Evolutionary conservation across 2,329 filamentous ascomycete genomes (phyloP), one percentile per base, ranked within the genome.

Genomic region (Rutstroemia sydowiana): DNA sequence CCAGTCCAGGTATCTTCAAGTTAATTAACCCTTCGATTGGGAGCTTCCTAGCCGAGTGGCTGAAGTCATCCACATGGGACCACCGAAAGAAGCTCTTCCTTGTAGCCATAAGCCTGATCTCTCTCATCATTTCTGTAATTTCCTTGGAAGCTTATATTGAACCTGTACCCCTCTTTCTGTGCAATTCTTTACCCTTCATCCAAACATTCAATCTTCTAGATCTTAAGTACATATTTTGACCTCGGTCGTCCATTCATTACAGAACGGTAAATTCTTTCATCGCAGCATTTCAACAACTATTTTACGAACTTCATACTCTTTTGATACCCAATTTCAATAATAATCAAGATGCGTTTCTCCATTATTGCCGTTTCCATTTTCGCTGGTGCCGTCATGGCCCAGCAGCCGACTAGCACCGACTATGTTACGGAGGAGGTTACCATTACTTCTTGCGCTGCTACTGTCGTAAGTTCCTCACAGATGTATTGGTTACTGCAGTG

Each of bases 161-260:
- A 53, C 40, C 20, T 46, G 30, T 49, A 43, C 44, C 30, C 46
- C 30, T 48, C 47, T 46, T 28, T n/a, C 46, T 48, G 28, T 16
- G 42, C 34, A 44, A 50, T 47, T 55, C 26, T 23, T 21, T 40
- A 55, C 32, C 60, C 61, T 50, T 44, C 58, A 61, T 57, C 59
- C 57, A 53, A 60, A 57, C 53, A 54, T 51, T 48, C 56, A 46
- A 48, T 30, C 52, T 37, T 58, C 52, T 42, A 56, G 44, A 52
- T 51, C 31, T 52, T 11, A 42, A 42, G 50, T 39, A 53, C 46
- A 46, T 31, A 51, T 43, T 54, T 62, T 64, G 63, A 65, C 63
- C 61, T 59, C 60, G 63, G 63, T 65, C 63, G 61, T 63, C 61
- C 61, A 63, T 62, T 65, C 63, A 63, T 65, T 59, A 56, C 45